Conservation (phyloP, 495 filamentous ascomycete species). For the Aspergillus wentii region DNA sequence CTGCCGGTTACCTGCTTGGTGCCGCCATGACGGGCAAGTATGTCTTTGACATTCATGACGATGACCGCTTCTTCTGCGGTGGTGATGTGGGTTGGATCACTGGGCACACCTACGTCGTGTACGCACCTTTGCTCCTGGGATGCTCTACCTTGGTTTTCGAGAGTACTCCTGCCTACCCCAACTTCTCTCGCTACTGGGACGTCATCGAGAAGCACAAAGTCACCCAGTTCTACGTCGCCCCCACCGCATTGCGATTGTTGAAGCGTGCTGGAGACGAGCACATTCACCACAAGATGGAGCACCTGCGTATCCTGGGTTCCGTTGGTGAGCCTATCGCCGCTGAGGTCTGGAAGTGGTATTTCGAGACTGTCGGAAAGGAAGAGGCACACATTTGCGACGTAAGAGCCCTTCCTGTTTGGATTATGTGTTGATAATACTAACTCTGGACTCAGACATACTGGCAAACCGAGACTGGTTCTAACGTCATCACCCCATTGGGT, state of each 20-base stretch:
- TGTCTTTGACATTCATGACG: constrained; percentile 95
- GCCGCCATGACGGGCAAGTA: constrained; percentile 95
- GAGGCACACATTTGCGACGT: constrained; percentile 93
- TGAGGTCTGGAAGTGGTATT: constrained; percentile 99
- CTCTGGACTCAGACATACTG: constrained; percentile 85
- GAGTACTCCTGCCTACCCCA: constrained; percentile 93
- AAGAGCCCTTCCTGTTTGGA: constrained; percentile 34
- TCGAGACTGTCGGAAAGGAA: constrained; percentile 89
- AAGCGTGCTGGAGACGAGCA: constrained; percentile 94
- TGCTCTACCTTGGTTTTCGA: constrained; percentile 97
- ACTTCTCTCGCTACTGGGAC: constrained; percentile 98
- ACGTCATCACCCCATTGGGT: constrained; percentile 64
- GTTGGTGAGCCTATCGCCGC: constrained; percentile 98
- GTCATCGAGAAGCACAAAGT: constrained; percentile 93
- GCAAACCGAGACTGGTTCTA: constrained; percentile 98
- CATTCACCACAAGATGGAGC: constrained; percentile 83
- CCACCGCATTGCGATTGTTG: constrained; percentile 85
- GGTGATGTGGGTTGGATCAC: constrained; percentile 99
- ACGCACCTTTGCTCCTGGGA: constrained; percentile 88
- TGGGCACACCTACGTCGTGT: constrained; percentile 98
- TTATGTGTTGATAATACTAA: constrained; percentile 8
- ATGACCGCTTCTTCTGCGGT: constrained; percentile 92
- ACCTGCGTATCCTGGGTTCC: constrained; percentile 86
- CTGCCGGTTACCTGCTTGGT: constrained; percentile 87
- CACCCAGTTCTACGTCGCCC: constrained; percentile 98